These are phyloP conservation scores for Drosera capensis DNA, from an alignment of 148 eudicot genomes.

Conservation along the genomic window DNA sequence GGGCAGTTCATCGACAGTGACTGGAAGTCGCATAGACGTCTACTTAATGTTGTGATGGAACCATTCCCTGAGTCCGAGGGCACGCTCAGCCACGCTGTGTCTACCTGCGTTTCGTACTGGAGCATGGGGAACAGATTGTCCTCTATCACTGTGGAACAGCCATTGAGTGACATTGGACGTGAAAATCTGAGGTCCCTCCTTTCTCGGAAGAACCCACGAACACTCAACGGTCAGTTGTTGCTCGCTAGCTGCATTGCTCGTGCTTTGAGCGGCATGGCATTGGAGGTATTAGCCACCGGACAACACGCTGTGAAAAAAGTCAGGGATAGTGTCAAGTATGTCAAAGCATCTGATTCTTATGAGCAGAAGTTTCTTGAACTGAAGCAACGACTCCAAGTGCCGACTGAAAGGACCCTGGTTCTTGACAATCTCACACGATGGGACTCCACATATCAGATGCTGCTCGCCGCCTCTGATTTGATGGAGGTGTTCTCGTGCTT, in stretches of 20 bases:
- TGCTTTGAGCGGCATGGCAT: slow-evolving; percentile 55
- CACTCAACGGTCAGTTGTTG: slow-evolving; percentile 63
- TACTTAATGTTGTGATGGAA: slow-evolving; percentile 74
- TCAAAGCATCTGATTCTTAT: slow-evolving; percentile 52
- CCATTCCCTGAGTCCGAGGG: slow-evolving; percentile 70
- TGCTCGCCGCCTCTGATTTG: slow-evolving; percentile 62
- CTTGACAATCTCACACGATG: slow-evolving; percentile 55
- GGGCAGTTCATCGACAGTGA: slow-evolving; percentile 55
- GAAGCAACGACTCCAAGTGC: slow-evolving; percentile 73
- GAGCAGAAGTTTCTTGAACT: slow-evolving; percentile 67
- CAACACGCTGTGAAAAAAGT: slow-evolving; percentile 46
- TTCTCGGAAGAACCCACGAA: slow-evolving; percentile 49
- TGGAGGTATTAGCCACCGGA: slow-evolving; percentile 31
- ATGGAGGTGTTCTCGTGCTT: slow-evolving; percentile 71
- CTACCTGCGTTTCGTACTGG: slow-evolving; percentile 80
- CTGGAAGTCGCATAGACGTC: slow-evolving; percentile 58
- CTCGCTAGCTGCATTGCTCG: slow-evolving; percentile 62
- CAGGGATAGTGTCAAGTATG: slow-evolving; percentile 75
- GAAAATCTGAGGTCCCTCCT: slow-evolving; percentile 59
- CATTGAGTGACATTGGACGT: slow-evolving; percentile 29
- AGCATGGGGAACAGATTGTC: slow-evolving; percentile 52
- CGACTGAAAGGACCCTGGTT: slow-evolving; percentile 33
- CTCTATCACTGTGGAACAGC: slow-evolving; percentile 54
- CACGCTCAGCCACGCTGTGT: slow-evolving; percentile 72
- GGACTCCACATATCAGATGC: slow-evolving; percentile 87